Percentiles rank a stretch among this genome's conserved stretches.
phyloP scores from a whole-genome alignment of 2,329 filamentous ascomycete species.

The Venturia effusa region DNA sequence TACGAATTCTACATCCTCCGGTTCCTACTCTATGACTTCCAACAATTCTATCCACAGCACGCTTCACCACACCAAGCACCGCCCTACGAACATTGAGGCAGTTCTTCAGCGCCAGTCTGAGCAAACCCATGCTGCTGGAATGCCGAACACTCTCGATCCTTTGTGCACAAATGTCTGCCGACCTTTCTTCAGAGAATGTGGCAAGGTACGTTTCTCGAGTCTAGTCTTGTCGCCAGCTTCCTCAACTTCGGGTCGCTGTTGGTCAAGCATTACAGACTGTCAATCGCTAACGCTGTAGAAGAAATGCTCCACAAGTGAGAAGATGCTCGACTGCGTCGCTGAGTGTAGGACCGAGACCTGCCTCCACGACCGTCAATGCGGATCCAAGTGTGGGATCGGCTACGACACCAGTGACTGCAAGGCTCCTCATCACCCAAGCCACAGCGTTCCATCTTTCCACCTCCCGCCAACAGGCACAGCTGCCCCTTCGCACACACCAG shows the following conservation, averaged over 20 bases:
- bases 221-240: neutral
- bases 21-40: neutral
- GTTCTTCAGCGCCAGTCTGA: too few relatives aligned
- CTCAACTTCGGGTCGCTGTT: neutral
- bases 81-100: too few relatives aligned
- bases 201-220: neutral
- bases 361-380: neutral
- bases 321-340: neutral
- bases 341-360: neutral
- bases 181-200: neutral
- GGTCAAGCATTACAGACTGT: neutral
- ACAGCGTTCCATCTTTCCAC: neutral
- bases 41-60: neutral
- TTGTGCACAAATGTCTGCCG: neutral
- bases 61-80: too few relatives aligned
- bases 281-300: neutral
- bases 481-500: neutral
- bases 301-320: neutral
- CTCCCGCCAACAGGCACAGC: neutral
- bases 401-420: neutral
- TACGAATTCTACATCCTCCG: neutral
- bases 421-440: neutral
- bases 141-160: neutral
- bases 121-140: neutral
- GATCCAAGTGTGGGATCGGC: neutral